These are phyloP conservation scores for Pyracantha coccinea DNA, from an alignment of 331 rosid species.

Conservation along the genomic window DNA sequence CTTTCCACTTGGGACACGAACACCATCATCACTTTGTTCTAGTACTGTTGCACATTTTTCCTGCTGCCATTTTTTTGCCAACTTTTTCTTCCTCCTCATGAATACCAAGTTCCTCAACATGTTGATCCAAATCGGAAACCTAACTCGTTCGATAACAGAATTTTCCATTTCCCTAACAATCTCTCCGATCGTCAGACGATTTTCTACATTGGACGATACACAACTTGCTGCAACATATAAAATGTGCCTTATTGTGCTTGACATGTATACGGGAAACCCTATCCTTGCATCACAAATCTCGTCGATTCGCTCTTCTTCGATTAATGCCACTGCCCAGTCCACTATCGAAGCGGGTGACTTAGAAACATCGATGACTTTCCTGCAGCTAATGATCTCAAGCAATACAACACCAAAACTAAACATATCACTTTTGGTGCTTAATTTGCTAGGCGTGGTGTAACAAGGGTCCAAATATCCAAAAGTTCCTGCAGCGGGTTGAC, in stretches of 20 bases:
- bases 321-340: conserved; percentile 47
- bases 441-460: conserved; percentile 34
- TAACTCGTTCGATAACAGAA: conserved; percentile 12
- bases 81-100: conserved; percentile 14
- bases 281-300: conserved; percentile 27
- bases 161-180: conserved; percentile 29
- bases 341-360: conserved; percentile 28
- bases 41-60: neutral
- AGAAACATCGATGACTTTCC: conserved; percentile 38
- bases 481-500: conserved; percentile 53
- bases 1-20: neutral
- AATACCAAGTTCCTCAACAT: conserved; percentile 6
- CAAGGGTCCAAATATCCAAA: conserved; percentile 58
- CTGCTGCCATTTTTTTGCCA: neutral
- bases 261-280: conserved; percentile 10
- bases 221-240: conserved; percentile 33
- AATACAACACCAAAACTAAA: conserved; percentile 58
- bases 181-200: conserved; percentile 39
- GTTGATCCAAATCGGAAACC: conserved; percentile 24
- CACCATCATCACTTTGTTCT: neutral
- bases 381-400: conserved; percentile 39
- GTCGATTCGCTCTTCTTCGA: neutral
- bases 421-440: conserved; percentile 48
- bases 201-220: conserved; percentile 21
- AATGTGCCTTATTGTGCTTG: neutral